Evolutionary conservation across 164 flowering plant genomes (phyloP).

Genomic region (Litsea cubeba): DNA sequence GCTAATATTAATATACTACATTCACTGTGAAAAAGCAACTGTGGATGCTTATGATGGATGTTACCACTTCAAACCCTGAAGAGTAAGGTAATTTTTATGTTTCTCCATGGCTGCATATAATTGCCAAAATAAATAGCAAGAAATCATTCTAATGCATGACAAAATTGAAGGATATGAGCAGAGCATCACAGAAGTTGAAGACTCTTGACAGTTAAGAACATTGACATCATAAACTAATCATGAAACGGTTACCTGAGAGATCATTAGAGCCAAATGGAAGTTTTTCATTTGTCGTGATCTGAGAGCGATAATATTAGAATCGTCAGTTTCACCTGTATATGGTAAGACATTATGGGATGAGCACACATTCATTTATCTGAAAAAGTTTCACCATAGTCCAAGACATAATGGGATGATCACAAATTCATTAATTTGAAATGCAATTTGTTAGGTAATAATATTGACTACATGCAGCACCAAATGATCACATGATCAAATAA

Average conservation of each 20-base stretch:
- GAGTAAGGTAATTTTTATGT: no score
- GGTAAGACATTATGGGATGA: neutral
- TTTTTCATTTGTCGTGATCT: slow-evolving; percentile 96
- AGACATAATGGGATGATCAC: no score
- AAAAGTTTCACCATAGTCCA: neutral
- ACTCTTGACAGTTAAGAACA: neutral
- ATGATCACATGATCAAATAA: neutral
- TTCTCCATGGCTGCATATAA: neutral
- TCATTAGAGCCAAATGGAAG: slow-evolving; percentile 88
- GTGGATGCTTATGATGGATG: no score
- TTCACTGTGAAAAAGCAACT: no score
- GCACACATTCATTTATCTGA: neutral
- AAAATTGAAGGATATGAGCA: no score
- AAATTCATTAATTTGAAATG: no score
- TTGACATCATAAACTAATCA: no score
- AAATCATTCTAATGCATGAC: neutral
- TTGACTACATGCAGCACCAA: neutral
- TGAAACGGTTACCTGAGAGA: slow-evolving; percentile 66
- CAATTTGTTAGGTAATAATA: no score
- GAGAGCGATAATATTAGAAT: slow-evolving; percentile 49
- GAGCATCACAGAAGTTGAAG: neutral
- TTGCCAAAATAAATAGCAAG: neutral
- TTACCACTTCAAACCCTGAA: no score
- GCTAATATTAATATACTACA: no score
- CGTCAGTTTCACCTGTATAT: slow-evolving; percentile 75